These are phyloP conservation scores for Penicillium sp. DNA, from an alignment of 2,329 filamentous ascomycete species.

Conservation along the genomic window DNA sequence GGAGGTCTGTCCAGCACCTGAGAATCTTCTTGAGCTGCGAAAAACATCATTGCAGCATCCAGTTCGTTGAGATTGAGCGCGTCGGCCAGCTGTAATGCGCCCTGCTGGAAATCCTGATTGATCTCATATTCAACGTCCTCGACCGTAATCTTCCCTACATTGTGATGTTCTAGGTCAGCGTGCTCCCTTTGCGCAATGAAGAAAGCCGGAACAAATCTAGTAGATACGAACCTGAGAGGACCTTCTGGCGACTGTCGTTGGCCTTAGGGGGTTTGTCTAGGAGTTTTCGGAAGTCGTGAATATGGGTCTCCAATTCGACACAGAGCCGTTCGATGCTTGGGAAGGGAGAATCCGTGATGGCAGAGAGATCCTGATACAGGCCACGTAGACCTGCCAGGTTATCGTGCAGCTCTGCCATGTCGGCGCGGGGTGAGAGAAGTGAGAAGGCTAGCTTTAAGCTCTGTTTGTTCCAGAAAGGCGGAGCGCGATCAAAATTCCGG, in stretches of 20 bases:
- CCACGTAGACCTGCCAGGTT: slow-evolving; percentile 74
- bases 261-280: slow-evolving; percentile 73
- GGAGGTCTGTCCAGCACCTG: slow-evolving; percentile 68
- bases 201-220: background rate
- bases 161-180: slow-evolving; percentile 19
- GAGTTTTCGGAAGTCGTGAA: slow-evolving; percentile 66
- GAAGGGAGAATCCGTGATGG: slow-evolving; percentile 68
- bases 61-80: slow-evolving; percentile 88
- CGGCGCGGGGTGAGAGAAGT: slow-evolving; percentile 29
- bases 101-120: slow-evolving; percentile 85
- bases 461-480: slow-evolving; percentile 34
- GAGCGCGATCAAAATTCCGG: slow-evolving; percentile 39
- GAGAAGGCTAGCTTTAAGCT: slow-evolving; percentile 24
- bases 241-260: slow-evolving; percentile 68
- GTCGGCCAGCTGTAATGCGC: slow-evolving; percentile 77
- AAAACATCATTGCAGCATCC: slow-evolving; percentile 72
- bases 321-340: slow-evolving; percentile 68
- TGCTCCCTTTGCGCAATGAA: background rate
- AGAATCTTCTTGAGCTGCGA: slow-evolving; percentile 69
- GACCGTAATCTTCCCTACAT: slow-evolving; percentile 70
- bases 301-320: slow-evolving; percentile 62
- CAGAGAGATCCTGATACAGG: slow-evolving; percentile 80
- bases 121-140: slow-evolving; percentile 72
- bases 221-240: slow-evolving; percentile 61
- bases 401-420: slow-evolving; percentile 58